Evolutionary conservation across 1,139 yeast species (phyloP).

Genomic region (Sugiyamaella grinbergsii): DNA sequence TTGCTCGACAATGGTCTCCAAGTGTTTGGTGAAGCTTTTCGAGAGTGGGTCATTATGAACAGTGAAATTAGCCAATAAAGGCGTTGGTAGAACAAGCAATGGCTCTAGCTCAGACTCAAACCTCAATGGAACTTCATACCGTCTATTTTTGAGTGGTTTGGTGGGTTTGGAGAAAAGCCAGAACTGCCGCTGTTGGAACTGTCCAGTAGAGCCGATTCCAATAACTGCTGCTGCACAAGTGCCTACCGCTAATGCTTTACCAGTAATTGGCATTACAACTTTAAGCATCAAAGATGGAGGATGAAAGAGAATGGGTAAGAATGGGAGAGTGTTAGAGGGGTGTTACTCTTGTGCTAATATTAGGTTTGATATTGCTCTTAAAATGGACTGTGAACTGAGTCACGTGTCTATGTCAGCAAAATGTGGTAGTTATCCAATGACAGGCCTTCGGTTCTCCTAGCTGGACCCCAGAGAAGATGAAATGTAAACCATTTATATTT

Average conservation of each 20-base stretch:
- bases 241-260: slow-evolving; percentile 9
- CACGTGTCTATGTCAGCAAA: too few species aligned
- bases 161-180: slow-evolving; percentile 4
- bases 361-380: too few species aligned
- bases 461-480: too few species aligned
- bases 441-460: too few species aligned
- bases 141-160: slow-evolving; percentile 2
- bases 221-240: slow-evolving; percentile 7
- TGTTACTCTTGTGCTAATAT: too few species aligned
- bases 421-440: too few species aligned
- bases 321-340: too few species aligned
- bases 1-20: slow-evolving; percentile 57
- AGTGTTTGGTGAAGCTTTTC: slow-evolving; percentile 62
- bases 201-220: slow-evolving; percentile 5
- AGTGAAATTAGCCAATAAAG: slow-evolving; percentile 73
- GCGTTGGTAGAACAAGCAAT: slow-evolving; percentile 53
- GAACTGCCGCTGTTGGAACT: slow-evolving; percentile 11
- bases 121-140: slow-evolving; percentile 14
- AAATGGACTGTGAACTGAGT: too few species aligned
- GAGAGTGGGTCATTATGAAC: slow-evolving; percentile 64
- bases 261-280: slow-evolving; percentile 9
- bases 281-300: slow-evolving; percentile 11
- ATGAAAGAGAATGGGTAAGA: too few species aligned
- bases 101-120: slow-evolving; percentile 26
- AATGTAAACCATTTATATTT: too few species aligned